Evolutionary conservation across 2,329 filamentous ascomycete species (phyloP).

Genomic region (Fusarium oligoseptatum): DNA sequence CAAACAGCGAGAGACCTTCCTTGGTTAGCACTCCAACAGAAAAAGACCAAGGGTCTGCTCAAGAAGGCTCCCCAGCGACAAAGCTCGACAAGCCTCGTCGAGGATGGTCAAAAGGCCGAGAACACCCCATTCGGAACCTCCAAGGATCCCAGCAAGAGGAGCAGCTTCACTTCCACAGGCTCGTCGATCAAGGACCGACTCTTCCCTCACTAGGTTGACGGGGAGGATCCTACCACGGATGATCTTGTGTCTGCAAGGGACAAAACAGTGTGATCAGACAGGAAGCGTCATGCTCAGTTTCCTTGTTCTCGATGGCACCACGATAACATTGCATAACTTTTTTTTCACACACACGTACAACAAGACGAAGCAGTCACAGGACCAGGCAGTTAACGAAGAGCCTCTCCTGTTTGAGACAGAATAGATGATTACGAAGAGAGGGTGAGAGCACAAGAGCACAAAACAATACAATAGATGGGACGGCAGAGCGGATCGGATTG

Average conservation of each 20-base stretch:
- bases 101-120: slow-evolving; percentile 44
- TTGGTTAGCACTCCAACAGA: slow-evolving; percentile 27
- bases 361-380: neutral
- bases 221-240: neutral
- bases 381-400: neutral
- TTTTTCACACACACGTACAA: neutral
- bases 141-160: slow-evolving; percentile 43
- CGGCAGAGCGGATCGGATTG: slow-evolving; percentile 8
- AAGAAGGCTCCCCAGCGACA: slow-evolving; percentile 54
- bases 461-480: slow-evolving; percentile 11
- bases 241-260: neutral
- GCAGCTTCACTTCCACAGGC: slow-evolving; percentile 41
- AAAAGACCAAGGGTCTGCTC: slow-evolving; percentile 49
- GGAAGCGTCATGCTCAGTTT: neutral
- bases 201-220: slow-evolving; percentile 36
- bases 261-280: neutral
- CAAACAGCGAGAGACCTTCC: slow-evolving; percentile 47
- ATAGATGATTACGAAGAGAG: neutral
- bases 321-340: neutral
- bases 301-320: neutral
- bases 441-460: neutral
- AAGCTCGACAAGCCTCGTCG: slow-evolving; percentile 42
- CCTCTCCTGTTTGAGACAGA: neutral
- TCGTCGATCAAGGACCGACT: slow-evolving; percentile 45
- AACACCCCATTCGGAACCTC: slow-evolving; percentile 36